Base-by-base conservation (phyloP, 1,139 yeast genomes). In the Candida neerlandica region DNA sequence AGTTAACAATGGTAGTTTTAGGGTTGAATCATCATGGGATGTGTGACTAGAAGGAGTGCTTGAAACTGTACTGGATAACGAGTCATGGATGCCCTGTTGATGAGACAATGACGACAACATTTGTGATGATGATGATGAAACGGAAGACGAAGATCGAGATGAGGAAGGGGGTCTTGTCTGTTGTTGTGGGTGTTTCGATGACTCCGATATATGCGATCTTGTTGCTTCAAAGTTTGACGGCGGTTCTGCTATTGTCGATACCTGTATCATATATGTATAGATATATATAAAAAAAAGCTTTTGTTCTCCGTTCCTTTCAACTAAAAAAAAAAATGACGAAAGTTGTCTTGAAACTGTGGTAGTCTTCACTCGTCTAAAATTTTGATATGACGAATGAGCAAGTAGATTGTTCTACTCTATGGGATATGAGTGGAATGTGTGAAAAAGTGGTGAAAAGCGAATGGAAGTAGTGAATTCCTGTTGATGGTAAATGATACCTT, bases 1-100 rank as follows among this genome's bases (percentile, higher is more conserved):
- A 1, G 54, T 51, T 18, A 51, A 41, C 35, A 46, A 34, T 12
- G 54, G 54, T 43, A 50, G 40, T 39, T 39, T 45, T 4, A 51
- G 9, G 4, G 47, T 48, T 4, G 45, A 42, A 14, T 43, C 41
- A 19, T 43, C 41, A 21, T 41, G 26, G 14, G 50, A 34, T 21
- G 33, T 18, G 10, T 42, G 29, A 5, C 32, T 39, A 9, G 42
- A 29, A 3, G 46, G 30, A 18, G 48, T 21, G 12, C 27, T 43
- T 34, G 41, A 43, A 15, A 33, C 29, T 26, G 43, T 29, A 18
- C 14, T 45, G 5, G 39, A 32, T 19, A 32, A 32, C 10, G 26
- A 21, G 34, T 38, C 33, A 38, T 35, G 40, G 12, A 44, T 23
- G 21, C 26, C 14, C 14, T 29, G 38, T 30, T 37, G 46, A 30